These are phyloP conservation scores for Trichoderma atrobrunneum DNA, from an alignment of 2,329 filamentous ascomycete genomes.

Conservation along the genomic window DNA sequence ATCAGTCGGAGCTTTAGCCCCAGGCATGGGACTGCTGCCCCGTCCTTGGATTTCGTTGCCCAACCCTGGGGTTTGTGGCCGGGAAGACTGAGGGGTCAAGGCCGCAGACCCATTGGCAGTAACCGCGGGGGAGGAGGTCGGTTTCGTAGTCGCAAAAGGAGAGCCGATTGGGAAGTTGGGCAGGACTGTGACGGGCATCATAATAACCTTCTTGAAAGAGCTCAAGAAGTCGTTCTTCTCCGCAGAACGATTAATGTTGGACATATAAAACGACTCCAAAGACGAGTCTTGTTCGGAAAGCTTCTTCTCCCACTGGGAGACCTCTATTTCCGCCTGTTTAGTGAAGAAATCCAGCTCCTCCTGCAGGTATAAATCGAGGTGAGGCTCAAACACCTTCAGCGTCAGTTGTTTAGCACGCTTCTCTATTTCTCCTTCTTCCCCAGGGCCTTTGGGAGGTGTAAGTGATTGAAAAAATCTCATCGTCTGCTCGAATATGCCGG, in stretches of 20 bases:
- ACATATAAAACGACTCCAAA: constrained; percentile 93
- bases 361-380: constrained; percentile 88
- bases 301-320: constrained; percentile 86
- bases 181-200: constrained; percentile 95
- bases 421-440: constrained; percentile 50
- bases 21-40: constrained; percentile 42
- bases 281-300: constrained; percentile 86
- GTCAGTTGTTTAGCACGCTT: constrained; percentile 67
- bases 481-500: constrained; percentile 83
- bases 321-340: constrained; percentile 70
- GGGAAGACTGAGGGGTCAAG: constrained; percentile 41
- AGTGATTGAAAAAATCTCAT: constrained; percentile 73
- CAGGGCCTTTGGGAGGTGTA: constrained; percentile 61
- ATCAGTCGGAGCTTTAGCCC: constrained; percentile 71
- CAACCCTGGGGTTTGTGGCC: constrained; percentile 48
- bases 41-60: constrained; percentile 33
- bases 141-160: constrained; percentile 52
- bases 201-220: constrained; percentile 97
- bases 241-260: constrained; percentile 87
- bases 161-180: constrained; percentile 62
- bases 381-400: constrained; percentile 77
- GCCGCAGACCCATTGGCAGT: constrained; percentile 29
- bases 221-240: constrained; percentile 95
- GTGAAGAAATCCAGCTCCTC: constrained; percentile 89
- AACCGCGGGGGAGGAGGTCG: constrained; percentile 26